Evolutionary conservation across 768 basidiomycete genomes (phyloP), one percentile per base, ranked within the genome.

Genomic region (Psilocybe sp.): DNA sequence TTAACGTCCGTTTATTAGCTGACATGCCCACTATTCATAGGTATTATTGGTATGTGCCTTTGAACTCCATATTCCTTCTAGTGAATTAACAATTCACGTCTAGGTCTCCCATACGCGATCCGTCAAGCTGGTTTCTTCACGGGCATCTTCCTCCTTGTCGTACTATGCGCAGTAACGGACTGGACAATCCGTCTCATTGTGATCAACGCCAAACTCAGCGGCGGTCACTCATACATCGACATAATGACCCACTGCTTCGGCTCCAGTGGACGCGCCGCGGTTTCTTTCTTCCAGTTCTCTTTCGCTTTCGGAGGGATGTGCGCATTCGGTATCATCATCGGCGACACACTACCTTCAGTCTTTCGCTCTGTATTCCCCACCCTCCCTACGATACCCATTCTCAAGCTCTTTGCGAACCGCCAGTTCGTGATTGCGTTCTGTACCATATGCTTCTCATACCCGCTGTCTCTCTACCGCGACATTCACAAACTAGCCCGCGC

Each of bases 261-360:
- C 6, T 67, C 81, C 11, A 86, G 84, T 46, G 97, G 97, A n/a
- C 82, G 92, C 45, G 91, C 92, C 2, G 91, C 92, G 0, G 92
- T 97, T 14, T 96, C 95, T 0, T 87, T 98, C 66, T 98, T 99
- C 64, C 97, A 98, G 64, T 98, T 99, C 63, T 76, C 93, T 3
- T 98, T 99, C 64, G 97, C 97, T 7, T 97, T 97, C 56, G 97
- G 97, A 60, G 95, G 93, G 38, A 98, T 98, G 94, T 96, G 93
- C 57, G 96, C 96, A 0, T 98, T 98, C 65, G 92, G 93, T 23
- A 96, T 98, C 60, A 98, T 98, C 58, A 92, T 97, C 47, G 94
- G 97, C 54, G 97, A 99, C 69, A 96, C 96, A 8, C 87, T 98
- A 60, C 94, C 97, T 1, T 90, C 93, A 62, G 95, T 98, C 65